Base-by-base conservation (phyloP, 2,329 filamentous ascomycete genomes). In the Fusarium caatingaense region DNA sequence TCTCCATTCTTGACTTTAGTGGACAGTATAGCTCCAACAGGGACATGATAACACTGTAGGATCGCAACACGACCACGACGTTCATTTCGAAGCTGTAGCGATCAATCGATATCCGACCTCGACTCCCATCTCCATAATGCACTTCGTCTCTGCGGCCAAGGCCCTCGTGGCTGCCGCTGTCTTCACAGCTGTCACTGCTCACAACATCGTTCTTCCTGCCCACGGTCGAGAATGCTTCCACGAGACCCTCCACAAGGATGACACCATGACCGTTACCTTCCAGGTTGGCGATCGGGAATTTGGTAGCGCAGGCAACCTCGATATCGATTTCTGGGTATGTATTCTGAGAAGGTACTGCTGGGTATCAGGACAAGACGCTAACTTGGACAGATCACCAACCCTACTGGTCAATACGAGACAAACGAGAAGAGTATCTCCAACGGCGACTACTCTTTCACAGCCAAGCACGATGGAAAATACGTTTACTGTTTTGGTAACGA, bases 401-500 rank as follows among this genome's bases (percentile, higher is more conserved):
- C 96, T 21, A 79, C 83, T 55, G 89, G 89, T 77, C 87, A 88
- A 78, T 92, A 93, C 83, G 90, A 96, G 79, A 87, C 92, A 77
- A 91, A 93, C 82, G 89, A 97, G 79, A 92, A 91, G 81, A 86
- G 89, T 64, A 88, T 96, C 64, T 94, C 94, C 68, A 94, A 92
- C 75, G 96, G 96, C 79, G 95, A 98, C 82, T 93, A 97, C 84
- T 93, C 93, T 62, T 98, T 99, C 83, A 92, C 90, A 41, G 94
- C 96, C 54, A 85, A 87, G 75, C 83, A 90, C 78, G 94, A 99
- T 80, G 96, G 96, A 72, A 94, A 92, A 83, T 98, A 92, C 84
- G 85, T 88, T 61, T 99, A 99, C 89, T 99, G 96, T 89, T 99
- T 99, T 85, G 97, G 96, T 83, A 99, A 99, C 83, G 95, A 98